These are phyloP conservation scores for Epichloe gansuensis DNA, from an alignment of 2,329 filamentous ascomycete species.

Conservation along the genomic window DNA sequence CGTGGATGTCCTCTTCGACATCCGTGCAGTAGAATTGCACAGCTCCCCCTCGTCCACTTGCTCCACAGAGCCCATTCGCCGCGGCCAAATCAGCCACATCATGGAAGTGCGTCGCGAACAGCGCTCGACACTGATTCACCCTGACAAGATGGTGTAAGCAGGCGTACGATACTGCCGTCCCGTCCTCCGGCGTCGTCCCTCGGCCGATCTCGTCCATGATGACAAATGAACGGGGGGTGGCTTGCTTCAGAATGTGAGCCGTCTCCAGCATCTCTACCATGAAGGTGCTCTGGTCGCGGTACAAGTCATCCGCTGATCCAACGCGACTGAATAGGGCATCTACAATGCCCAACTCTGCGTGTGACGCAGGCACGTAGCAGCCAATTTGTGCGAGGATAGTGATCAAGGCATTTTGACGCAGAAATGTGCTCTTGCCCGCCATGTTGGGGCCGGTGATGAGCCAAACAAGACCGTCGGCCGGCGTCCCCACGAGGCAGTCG, in stretches of 20 bases:
- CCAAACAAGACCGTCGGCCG: constrained; percentile 50
- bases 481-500: constrained; percentile 68
- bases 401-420: constrained; percentile 90
- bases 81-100: constrained; percentile 62
- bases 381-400: constrained; percentile 87
- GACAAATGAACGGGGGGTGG: constrained; percentile 74
- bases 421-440: constrained; percentile 92
- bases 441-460: constrained; percentile 83
- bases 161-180: constrained; percentile 78
- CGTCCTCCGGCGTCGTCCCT: constrained; percentile 88
- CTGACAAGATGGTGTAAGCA: constrained; percentile 73
- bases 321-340: constrained; percentile 92
- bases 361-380: constrained; percentile 79
- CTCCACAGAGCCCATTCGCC: constrained; percentile 30
- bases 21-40: constrained; percentile 81
- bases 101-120: constrained; percentile 97
- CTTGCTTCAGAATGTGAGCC: constrained; percentile 73
- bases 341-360: constrained; percentile 79
- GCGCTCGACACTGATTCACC: constrained; percentile 61
- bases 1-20: constrained; percentile 57
- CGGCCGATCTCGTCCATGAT: constrained; percentile 98
- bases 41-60: constrained; percentile 18
- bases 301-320: constrained; percentile 91
- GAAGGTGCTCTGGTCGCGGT: constrained; percentile 88
- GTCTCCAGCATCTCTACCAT: constrained; percentile 99